Evolutionary conservation across 768 basidiomycete species (phyloP).

Genomic region (Boletus subcaerulescens): DNA sequence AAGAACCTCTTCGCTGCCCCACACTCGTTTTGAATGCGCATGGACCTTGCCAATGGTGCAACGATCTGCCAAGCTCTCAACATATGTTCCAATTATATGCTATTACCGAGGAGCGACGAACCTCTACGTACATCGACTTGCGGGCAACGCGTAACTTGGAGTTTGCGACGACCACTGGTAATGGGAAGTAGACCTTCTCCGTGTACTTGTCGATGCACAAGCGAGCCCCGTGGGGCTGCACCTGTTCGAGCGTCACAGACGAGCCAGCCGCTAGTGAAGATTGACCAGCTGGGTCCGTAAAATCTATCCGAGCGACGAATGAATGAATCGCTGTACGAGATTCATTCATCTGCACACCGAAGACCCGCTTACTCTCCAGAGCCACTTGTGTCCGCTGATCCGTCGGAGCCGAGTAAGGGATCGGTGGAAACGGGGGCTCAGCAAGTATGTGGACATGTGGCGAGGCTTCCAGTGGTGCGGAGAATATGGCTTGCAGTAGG

Average conservation of each 20-base stretch:
- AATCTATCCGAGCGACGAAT: constrained; percentile 20
- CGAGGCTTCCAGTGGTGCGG: constrained; percentile 15
- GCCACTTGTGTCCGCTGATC: neutral
- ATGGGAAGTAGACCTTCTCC: constrained; percentile 38
- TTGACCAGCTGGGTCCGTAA: constrained; percentile 21
- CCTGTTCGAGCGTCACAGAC: constrained; percentile 16
- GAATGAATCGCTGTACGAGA: constrained; percentile 14
- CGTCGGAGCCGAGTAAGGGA: constrained; percentile 6
- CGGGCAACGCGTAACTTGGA: constrained; percentile 48
- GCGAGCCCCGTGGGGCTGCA: neutral
- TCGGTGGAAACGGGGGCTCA: constrained; percentile 13
- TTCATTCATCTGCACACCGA: constrained; percentile 17
- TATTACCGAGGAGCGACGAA: constrained; percentile 1
- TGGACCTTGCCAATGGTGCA: constrained; percentile 13
- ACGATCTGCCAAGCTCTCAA: constrained; percentile 17
- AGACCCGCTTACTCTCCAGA: constrained; percentile 14
- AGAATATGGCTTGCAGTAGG: constrained; percentile 20
- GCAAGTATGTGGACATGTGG: constrained; percentile 24
- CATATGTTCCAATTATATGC: neutral
- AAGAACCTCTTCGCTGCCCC: constrained; percentile 28
- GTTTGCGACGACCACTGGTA: constrained; percentile 39
- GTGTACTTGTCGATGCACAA: constrained; percentile 16
- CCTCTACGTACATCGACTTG: constrained; percentile 50
- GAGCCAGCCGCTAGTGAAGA: constrained; percentile 16
- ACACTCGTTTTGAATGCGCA: constrained; percentile 16